Base-by-base conservation (phyloP, 495 filamentous ascomycete genomes). In the Massariosphaeria phaeospora region DNA sequence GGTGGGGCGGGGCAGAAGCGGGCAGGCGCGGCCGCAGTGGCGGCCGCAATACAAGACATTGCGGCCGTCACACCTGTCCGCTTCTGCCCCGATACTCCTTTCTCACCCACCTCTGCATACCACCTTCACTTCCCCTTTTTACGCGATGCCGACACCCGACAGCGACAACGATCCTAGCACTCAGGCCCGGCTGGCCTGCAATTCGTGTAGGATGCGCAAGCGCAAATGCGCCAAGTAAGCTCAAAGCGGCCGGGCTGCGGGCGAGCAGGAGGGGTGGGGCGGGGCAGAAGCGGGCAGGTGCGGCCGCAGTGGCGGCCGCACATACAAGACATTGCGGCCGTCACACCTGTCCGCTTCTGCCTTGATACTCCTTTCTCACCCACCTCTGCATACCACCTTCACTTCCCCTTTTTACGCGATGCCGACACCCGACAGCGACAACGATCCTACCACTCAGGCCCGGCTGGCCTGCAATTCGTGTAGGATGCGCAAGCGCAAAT, bases 401-500 rank as follows among this genome's bases (percentile, higher is more conserved):
- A n/a, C n/a, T n/a, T n/a, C n/a, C n/a, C n/a, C n/a, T n/a, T n/a
- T n/a, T n/a, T n/a, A n/a, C n/a, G n/a, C n/a, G n/a, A n/a, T n/a
- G n/a, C n/a, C n/a, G n/a, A n/a, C n/a, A n/a, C n/a, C n/a, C n/a
- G n/a, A n/a, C n/a, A n/a, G n/a, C n/a, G n/a, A n/a, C n/a, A n/a
- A n/a, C n/a, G n/a, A n/a, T n/a, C n/a, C n/a, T n/a, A n/a, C n/a
- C n/a, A n/a, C n/a, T 33, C 52, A 56, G 49, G 62, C 62, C n/a
- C 48, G 52, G 29, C 45, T 55, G 27, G 58, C 48, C n/a, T 64
- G 61, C 46, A 49, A 24, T 27, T 57, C 51, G 13, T 64, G 61
- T 44, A 64, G 47, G 43, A 36, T 42, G 10, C 57, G 57, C 13
- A 64, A 64, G 57, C 46, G 61, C 42, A 61, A 54, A 57, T 64